phyloP scores from a whole-genome alignment of 306 rosid species.

The Prosopis cineraria region DNA sequence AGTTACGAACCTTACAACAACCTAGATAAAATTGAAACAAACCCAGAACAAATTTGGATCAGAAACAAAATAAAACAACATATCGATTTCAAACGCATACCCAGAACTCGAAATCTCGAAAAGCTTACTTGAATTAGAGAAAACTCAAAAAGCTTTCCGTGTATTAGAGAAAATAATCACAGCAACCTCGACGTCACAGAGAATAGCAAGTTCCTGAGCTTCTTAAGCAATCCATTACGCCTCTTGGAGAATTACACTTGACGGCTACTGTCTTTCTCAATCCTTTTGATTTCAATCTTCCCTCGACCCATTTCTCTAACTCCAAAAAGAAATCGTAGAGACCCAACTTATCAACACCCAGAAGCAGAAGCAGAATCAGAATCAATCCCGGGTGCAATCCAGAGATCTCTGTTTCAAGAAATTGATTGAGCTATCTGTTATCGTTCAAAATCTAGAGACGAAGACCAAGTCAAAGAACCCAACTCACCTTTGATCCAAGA shows the following conservation, averaged over 20 bases:
- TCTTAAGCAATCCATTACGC: conserved; percentile 83
- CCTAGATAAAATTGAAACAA: too few species aligned
- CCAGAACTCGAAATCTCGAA: conserved; percentile 85
- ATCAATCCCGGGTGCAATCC: conserved; percentile 35
- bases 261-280: conserved; percentile 93
- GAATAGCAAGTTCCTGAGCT: conserved; percentile 95
- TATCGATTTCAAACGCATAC: conserved; percentile 51
- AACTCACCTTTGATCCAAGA: too few species aligned
- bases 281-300: conserved; percentile 88
- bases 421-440: background rate
- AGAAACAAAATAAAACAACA: too few species aligned
- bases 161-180: conserved; percentile 94
- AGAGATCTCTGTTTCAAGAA: conserved; percentile 26
- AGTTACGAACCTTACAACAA: too few species aligned
- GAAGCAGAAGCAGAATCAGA: background rate
- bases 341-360: conserved; percentile 19
- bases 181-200: conserved; percentile 97
- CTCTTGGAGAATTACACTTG: conserved; percentile 97
- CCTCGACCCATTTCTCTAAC: conserved; percentile 78
- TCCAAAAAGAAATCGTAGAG: conserved; percentile 17
- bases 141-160: conserved; percentile 91
- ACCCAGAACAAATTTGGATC: too few species aligned
- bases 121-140: too few species aligned
- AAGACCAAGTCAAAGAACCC: too few species aligned
- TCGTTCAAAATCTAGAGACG: too few species aligned